phyloP scores from a whole-genome alignment of 2,329 filamentous ascomycete species.

The Colletotrichum simmondsii region DNA sequence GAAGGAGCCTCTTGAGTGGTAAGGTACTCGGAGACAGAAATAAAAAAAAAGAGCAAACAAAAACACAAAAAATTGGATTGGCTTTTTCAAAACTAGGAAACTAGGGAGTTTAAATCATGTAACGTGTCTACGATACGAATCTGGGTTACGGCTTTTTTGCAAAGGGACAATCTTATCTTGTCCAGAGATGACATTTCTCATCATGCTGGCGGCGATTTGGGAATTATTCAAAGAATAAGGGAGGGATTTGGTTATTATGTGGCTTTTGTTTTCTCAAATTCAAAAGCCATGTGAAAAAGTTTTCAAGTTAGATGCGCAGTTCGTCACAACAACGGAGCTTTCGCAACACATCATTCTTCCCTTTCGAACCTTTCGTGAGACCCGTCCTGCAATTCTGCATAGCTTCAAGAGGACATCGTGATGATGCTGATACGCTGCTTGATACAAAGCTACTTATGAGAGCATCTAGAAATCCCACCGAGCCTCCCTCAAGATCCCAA shows the following conservation, averaged over 20 bases:
- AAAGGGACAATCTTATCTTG: neutral
- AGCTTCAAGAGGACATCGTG: neutral
- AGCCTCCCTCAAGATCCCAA: conserved; percentile 69
- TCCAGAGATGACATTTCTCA: neutral
- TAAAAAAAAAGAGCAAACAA: neutral
- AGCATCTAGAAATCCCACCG: neutral
- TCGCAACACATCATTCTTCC: neutral
- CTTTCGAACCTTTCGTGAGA: too few species aligned
- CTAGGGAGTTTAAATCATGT: conserved; percentile 25
- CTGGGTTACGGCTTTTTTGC: conserved; percentile 12
- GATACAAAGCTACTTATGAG: neutral
- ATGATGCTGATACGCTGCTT: too few species aligned
- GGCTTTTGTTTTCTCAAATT: neutral
- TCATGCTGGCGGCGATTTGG: conserved; percentile 16
- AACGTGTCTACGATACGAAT: conserved; percentile 29
- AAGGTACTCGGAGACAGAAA: conserved; percentile 39
- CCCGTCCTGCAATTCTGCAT: too few species aligned
- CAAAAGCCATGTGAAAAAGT: conserved; percentile 7
- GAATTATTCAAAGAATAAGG: conserved; percentile 8
- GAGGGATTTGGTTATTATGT: conserved; percentile 4
- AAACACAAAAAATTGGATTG: neutral
- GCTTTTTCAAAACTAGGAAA: conserved; percentile 13
- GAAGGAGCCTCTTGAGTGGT: conserved; percentile 92
- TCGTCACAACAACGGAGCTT: neutral
- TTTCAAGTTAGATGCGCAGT: conserved; percentile 11